Evolutionary conservation across 768 basidiomycete species (phyloP), one percentile per base, ranked within the genome.

Genomic region (Podaxis pistillaris): DNA sequence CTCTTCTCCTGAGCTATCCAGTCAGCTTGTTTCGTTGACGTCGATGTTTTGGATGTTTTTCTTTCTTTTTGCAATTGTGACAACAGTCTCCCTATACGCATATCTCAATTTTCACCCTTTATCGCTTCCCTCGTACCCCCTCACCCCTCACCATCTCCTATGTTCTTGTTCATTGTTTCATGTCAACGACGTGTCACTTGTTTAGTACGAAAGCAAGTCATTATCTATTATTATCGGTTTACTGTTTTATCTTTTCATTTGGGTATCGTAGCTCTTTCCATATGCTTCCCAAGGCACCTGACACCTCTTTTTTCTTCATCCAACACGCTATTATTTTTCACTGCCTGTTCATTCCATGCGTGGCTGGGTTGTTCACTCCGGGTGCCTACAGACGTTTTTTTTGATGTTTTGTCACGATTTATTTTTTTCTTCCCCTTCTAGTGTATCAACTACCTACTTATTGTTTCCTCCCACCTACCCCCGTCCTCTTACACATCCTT

Each of bases 121-220:
- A 33, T 33, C 33, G 33, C 33, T 33, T 15, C 28, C 22, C 4
- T 24, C 58, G 22, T 24, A 33, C 44, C 41, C 30, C 22, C n/a
- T 12, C 28, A 5, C 3, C 22, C 9, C 26, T 3, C 15, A 22
- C 19, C 36, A 11, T 9, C 22, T 7, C 53, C 38, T 55, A 30
- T 30, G 60, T 62, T 55, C 53, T 62, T 62, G 52, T 55, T 47
- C 53, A 47, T 24, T 46, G n/a, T 55, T 22, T 55, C 53, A 62
- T 55, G 53, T 56, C 60, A 28, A 60, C 41, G 59, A 60, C 51
- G 44, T 53, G 59, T 60, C 28, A 36, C 30, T 33, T 62, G 60
- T 62, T 62, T 38, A 62, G 53, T 62, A 62, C 36, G 44, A 62
- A 46, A 62, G 54, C 28, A 44, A 54, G 41, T 55, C 59, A 54